Evolutionary conservation across 495 filamentous ascomycete genomes (phyloP).

Genomic region (Aspergillus bridgeri): DNA sequence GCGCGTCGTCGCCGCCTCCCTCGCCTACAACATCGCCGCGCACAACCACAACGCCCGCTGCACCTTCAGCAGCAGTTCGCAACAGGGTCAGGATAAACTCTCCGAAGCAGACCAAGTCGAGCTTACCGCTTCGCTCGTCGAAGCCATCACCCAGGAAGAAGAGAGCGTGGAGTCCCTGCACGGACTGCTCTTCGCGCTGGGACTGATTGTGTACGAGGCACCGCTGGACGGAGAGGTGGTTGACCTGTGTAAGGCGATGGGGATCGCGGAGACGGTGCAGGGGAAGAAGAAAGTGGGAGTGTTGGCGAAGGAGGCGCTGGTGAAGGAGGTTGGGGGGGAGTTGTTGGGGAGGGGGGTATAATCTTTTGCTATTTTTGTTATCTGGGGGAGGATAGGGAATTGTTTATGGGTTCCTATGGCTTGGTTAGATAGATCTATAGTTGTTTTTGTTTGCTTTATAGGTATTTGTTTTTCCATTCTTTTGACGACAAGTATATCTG

Average conservation of each 20-base stretch:
- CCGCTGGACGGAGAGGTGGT: slow-evolving; percentile 65
- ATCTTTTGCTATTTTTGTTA: neutral
- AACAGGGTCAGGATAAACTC: slow-evolving; percentile 47
- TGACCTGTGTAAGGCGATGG: slow-evolving; percentile 71
- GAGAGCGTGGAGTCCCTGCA: slow-evolving; percentile 67
- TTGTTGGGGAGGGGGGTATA: slow-evolving; percentile 36
- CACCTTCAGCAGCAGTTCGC: too few species aligned
- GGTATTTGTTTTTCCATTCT: too few species aligned
- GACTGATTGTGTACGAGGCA: slow-evolving; percentile 67
- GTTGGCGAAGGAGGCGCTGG: slow-evolving; percentile 52
- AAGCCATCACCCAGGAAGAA: slow-evolving; percentile 67
- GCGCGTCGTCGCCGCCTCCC: slow-evolving; percentile 72
- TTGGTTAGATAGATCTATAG: neutral
- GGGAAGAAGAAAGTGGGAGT: slow-evolving; percentile 47
- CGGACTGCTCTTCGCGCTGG: slow-evolving; percentile 68
- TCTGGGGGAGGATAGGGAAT: too few species aligned
- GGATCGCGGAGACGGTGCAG: slow-evolving; percentile 56
- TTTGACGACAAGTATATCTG: too few species aligned
- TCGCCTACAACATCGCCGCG: slow-evolving; percentile 78
- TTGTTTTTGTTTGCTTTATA: too few species aligned
- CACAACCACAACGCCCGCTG: slow-evolving; percentile 61
- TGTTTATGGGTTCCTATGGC: too few species aligned
- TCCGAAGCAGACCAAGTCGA: slow-evolving; percentile 71
- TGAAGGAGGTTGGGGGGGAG: slow-evolving; percentile 55
- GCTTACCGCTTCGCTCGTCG: slow-evolving; percentile 69